phyloP scores from a whole-genome alignment of 805 yeast species.

The Geotrichum ghanense region DNA sequence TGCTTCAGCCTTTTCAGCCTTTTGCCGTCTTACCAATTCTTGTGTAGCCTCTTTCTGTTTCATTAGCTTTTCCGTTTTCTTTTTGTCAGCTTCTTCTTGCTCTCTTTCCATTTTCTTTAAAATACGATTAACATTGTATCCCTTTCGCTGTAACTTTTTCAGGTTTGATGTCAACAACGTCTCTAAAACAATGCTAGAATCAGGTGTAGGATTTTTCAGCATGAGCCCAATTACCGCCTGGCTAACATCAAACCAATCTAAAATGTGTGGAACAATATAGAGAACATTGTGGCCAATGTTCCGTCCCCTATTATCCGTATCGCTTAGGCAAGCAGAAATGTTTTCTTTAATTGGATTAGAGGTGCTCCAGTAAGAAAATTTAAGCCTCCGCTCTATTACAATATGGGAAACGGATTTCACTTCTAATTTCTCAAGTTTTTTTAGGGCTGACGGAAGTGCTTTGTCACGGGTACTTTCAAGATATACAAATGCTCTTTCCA shows the following conservation, averaged over 20 bases:
- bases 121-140: constrained; percentile 28
- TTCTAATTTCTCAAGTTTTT: constrained; percentile 11
- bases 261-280: constrained; percentile 14
- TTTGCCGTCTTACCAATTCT: constrained; percentile 7
- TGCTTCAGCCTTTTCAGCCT: constrained; percentile 2
- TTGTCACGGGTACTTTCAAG: constrained; percentile 19
- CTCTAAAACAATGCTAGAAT: constrained; percentile 27
- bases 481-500: constrained; percentile 25
- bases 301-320: constrained; percentile 2
- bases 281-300: constrained; percentile 7
- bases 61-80: constrained; percentile 11
- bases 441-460: not conserved
- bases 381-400: constrained; percentile 12
- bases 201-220: constrained; percentile 26
- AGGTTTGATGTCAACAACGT: constrained; percentile 24
- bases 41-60: constrained; percentile 6
- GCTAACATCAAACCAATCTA: constrained; percentile 29
- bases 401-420: constrained; percentile 19
- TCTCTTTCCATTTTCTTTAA: constrained; percentile 17
- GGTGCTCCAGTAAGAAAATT: constrained; percentile 9
- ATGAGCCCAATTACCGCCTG: constrained; percentile 21
- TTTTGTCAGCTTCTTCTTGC: constrained; percentile 11
- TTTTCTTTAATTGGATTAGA: constrained; percentile 13
- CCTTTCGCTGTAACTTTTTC: constrained; percentile 24
- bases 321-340: constrained; percentile 15